Evolutionary conservation across 768 basidiomycete genomes (phyloP).

Genomic region (Russula compacta): DNA sequence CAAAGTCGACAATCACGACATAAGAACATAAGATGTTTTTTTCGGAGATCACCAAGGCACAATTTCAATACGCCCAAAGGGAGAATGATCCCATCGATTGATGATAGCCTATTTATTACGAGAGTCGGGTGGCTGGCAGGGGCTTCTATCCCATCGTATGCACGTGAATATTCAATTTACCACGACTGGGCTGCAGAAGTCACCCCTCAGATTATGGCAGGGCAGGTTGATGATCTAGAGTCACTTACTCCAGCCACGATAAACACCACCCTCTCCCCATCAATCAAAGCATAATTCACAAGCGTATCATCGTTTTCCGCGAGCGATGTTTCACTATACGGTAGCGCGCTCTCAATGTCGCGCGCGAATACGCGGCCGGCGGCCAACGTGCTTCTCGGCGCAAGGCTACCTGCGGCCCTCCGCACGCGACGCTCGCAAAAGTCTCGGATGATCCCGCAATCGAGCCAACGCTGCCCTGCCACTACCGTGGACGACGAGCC

Average conservation of each 20-base stretch:
- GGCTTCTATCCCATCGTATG: not conserved
- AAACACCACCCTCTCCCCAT: not conserved
- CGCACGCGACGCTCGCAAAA: conserved; percentile 2
- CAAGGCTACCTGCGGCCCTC: not conserved
- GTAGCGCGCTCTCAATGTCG: not conserved
- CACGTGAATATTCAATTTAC: not conserved
- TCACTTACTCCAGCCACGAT: not conserved
- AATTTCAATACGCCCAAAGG: not conserved
- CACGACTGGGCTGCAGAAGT: not conserved
- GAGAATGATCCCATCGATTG: not conserved
- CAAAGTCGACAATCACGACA: not conserved
- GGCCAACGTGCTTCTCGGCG: not conserved
- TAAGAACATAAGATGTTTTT: not conserved
- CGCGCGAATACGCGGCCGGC: not conserved
- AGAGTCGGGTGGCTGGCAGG: not conserved
- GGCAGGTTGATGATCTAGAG: not conserved
- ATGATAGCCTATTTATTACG: not conserved
- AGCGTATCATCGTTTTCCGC: not conserved
- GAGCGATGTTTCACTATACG: not conserved
- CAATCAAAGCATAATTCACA: not conserved
- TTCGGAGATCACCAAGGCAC: not conserved
- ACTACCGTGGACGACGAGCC: not conserved
- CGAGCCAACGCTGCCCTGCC: not conserved
- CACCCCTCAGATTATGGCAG: not conserved
- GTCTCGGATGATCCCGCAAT: not conserved